Evolutionary conservation across 225 moss, liverwort and hornwort species (phyloP).

Genomic region (Pleurozium schreberi): DNA sequence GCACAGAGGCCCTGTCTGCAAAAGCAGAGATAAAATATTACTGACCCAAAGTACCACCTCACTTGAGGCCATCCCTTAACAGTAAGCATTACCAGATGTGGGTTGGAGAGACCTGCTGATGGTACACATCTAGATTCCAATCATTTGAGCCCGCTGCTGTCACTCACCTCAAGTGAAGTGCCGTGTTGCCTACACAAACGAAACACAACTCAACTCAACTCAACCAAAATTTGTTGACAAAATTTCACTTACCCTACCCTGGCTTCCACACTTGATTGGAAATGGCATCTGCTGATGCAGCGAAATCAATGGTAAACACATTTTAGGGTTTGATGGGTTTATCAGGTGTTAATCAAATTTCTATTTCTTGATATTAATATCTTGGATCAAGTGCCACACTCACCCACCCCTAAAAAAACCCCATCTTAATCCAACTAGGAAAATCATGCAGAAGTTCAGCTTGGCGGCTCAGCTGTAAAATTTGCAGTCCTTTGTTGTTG

Average conservation of each 20-base stretch:
- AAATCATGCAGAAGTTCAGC: neutral
- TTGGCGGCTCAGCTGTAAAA: neutral
- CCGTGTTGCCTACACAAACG: neutral
- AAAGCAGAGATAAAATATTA: neutral
- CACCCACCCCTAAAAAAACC: too few relatives aligned
- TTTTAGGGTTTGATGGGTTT: too few relatives aligned
- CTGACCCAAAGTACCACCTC: neutral
- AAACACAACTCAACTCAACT: too few relatives aligned
- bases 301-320: neutral
- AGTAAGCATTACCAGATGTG: neutral
- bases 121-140: slow-evolving; percentile 7
- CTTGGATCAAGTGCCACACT: too few relatives aligned
- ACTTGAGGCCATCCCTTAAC: slow-evolving; percentile 3
- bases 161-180: neutral
- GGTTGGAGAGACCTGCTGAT: neutral
- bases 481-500: too few relatives aligned
- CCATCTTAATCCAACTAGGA: too few relatives aligned
- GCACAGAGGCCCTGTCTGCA: neutral
- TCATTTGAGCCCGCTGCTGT: slow-evolving; percentile 16
- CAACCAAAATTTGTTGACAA: neutral
- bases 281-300: neutral
- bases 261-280: too few relatives aligned
- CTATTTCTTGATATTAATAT: neutral
- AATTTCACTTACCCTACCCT: too few relatives aligned
- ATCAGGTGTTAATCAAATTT: neutral